A percentile compares a stretch with the other conserved stretches of the same genome.
Conservation (phyloP, 495 filamentous ascomycete genomes). For the Hapsidospora chrysogenum region DNA sequence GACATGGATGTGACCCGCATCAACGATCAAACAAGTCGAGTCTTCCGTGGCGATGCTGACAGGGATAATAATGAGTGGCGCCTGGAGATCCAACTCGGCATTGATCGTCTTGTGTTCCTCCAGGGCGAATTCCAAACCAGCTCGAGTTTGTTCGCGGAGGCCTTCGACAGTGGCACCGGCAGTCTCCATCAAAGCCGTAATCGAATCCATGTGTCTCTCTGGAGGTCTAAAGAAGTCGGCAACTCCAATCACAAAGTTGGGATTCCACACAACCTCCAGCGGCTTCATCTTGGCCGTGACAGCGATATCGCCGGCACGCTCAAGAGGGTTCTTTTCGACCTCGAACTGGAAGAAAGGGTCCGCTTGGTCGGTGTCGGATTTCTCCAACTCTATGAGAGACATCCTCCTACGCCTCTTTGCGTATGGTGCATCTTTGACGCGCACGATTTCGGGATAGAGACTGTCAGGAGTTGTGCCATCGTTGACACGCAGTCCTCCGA, state of each 20-base stretch:
- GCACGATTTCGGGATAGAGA: conserved; percentile 83
- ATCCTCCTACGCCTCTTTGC: conserved; percentile 26
- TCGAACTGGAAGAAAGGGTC: conserved; percentile 84
- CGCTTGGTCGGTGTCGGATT: conserved; percentile 25
- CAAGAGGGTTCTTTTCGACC: conserved; percentile 87
- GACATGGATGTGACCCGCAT: conserved; percentile 89
- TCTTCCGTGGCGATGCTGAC: conserved; percentile 71
- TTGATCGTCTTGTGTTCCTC: conserved; percentile 97
- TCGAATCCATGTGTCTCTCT: conserved; percentile 95
- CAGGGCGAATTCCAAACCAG: conserved; percentile 86
- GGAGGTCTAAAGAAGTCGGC: conserved; percentile 91
- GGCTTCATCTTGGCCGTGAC: conserved; percentile 84
- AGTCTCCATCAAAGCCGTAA: conserved; percentile 81
- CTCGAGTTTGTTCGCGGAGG: conserved; percentile 82
- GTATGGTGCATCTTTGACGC: conserved; percentile 70
- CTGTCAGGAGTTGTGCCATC: conserved; percentile 87
- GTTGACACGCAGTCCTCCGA: conserved; percentile 84
- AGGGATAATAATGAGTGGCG: conserved; percentile 88
- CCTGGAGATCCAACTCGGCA: conserved; percentile 86
- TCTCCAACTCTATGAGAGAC: conserved; percentile 48
- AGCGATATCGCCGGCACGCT: conserved; percentile 78
- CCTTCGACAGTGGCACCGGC: conserved; percentile 92
- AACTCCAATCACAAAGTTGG: conserved; percentile 74
- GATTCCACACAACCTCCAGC: conserved; percentile 94
- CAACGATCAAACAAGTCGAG: conserved; percentile 77